phyloP scores from a whole-genome alignment of 2,329 filamentous ascomycete genomes.

The Phaeophleospora eucalypticola region DNA sequence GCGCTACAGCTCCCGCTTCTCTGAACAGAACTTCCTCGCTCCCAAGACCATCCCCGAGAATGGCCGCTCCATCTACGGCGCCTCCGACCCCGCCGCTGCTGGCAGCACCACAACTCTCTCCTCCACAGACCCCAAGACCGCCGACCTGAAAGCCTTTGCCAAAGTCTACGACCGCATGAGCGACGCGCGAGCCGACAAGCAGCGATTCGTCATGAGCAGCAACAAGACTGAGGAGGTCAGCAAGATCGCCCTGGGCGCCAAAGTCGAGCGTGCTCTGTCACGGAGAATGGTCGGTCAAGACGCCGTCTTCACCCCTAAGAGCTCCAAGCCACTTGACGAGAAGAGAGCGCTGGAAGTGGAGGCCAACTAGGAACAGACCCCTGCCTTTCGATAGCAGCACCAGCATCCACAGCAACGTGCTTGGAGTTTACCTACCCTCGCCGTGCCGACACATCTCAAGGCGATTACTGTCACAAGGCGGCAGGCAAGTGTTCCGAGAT shows the following conservation, averaged over 20 bases:
- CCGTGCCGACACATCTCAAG: neutral
- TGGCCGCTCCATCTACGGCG: conserved; percentile 15
- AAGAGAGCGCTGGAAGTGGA: conserved; percentile 19
- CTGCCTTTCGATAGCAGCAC: neutral
- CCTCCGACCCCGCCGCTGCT: conserved; percentile 15
- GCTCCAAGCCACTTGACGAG: conserved; percentile 18
- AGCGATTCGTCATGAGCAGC: conserved; percentile 73
- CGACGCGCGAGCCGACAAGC: conserved; percentile 77
- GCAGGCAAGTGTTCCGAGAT: neutral
- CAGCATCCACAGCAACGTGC: neutral
- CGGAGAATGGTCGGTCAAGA: conserved; percentile 85
- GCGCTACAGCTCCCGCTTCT: conserved; percentile 18
- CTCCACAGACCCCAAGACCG: conserved; percentile 48
- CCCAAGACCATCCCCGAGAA: conserved; percentile 20
- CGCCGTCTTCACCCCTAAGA: conserved; percentile 61
- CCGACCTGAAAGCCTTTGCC: conserved; percentile 71
- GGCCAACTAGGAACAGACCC: conserved; percentile 16
- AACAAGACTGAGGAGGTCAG: conserved; percentile 78
- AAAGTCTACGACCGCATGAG: conserved; percentile 81
- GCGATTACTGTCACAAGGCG: neutral
- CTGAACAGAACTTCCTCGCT: conserved; percentile 20
- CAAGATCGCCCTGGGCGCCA: conserved; percentile 84
- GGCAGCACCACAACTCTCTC: conserved; percentile 29
- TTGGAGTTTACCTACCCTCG: neutral
- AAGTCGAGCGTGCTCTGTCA: conserved; percentile 81